Base-by-base conservation (phyloP, 257 asterid genomes). In the Cynanchum wilfordii region DNA sequence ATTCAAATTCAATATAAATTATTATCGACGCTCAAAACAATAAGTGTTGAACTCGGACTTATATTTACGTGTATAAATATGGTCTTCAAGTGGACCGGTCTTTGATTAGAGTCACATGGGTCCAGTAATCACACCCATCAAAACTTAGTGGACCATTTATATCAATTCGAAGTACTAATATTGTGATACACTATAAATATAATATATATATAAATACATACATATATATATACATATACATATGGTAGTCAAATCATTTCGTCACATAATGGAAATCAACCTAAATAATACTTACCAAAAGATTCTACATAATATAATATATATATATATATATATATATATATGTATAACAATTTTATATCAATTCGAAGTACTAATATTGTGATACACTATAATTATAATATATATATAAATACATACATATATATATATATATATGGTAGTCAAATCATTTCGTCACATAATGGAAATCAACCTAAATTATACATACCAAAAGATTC, bases 41-140 rank as follows among this genome's bases (percentile, higher is more conserved):
- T n/a, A n/a, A n/a, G n/a, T n/a, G n/a, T n/a, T n/a, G n/a, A n/a
- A n/a, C n/a, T n/a, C n/a, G n/a, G n/a, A n/a, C n/a, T n/a, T 33
- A 40, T 40, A 40, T 8, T 3, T 40, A 40, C 6, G 11, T 49
- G 12, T 49, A 11, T 49, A 63, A 11, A 12, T 70, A 17, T 54
- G 22, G 16, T 38, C 19, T 42, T 1, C 33, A 58, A 58, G 25
- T 71, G 42, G 72, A n/a, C 71, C 68, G 22, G 42, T 69, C 68
- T 38, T 29, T 49, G 33, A 15, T 44, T 49, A 11, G 29, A 38
- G 59, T 22, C 8, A 42, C 20, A 73, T 72, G 79, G 72, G 77
- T 66, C 76, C 82, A 75, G 68, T 66, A 67, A 78, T 78, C 27
- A 47, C 75, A 75, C 29, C 66, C 76, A 66, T 77, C 25, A 71